Evolutionary conservation across 2,329 filamentous ascomycete genomes (phyloP).

Genomic region (Calonectria multiphialidica): DNA sequence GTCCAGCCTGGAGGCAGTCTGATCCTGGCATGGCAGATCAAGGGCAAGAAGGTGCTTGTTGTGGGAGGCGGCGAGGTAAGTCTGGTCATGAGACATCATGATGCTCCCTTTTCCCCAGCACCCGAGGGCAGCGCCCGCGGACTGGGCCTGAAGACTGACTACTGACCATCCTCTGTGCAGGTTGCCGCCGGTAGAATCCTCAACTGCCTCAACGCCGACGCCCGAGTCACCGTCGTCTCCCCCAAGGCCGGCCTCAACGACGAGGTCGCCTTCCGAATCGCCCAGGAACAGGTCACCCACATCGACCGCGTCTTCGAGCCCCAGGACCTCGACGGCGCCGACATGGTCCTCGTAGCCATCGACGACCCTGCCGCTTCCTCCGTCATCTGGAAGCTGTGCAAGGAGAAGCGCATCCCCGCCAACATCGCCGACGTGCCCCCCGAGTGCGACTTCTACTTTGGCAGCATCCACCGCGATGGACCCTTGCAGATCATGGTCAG

Average conservation of each 20-base stretch:
- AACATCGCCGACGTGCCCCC: slow-evolving; percentile 98
- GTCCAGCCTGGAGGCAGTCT: slow-evolving; percentile 93
- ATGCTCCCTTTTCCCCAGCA: neutral
- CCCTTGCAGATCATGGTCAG: slow-evolving; percentile 98
- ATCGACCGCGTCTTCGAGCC: slow-evolving; percentile 87
- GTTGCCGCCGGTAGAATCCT: slow-evolving; percentile 95
- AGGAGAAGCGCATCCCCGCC: slow-evolving; percentile 83
- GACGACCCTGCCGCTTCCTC: slow-evolving; percentile 94
- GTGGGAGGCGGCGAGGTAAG: slow-evolving; percentile 94
- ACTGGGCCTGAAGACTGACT: too few species aligned
- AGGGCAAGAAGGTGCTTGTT: slow-evolving; percentile 89
- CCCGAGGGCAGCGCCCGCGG: too few species aligned
- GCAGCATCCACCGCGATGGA: slow-evolving; percentile 93
- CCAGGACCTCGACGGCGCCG: slow-evolving; percentile 82
- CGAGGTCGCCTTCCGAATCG: slow-evolving; percentile 87
- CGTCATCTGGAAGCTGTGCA: slow-evolving; percentile 93
- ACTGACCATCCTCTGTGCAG: slow-evolving; percentile 60
- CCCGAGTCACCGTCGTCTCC: slow-evolving; percentile 86
- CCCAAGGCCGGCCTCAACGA: slow-evolving; percentile 85
- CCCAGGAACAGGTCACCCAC: slow-evolving; percentile 81
- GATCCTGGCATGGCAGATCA: slow-evolving; percentile 96
- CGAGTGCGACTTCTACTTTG: slow-evolving; percentile 99
- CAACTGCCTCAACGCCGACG: slow-evolving; percentile 94
- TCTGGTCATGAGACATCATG: slow-evolving; percentile 28
- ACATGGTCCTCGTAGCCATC: slow-evolving; percentile 93